A percentile compares a stretch with the other conserved stretches of the same genome.
These are phyloP conservation scores for Hanseniaspora lindneri DNA, from an alignment of 805 yeast species.

Conservation along the genomic window DNA sequence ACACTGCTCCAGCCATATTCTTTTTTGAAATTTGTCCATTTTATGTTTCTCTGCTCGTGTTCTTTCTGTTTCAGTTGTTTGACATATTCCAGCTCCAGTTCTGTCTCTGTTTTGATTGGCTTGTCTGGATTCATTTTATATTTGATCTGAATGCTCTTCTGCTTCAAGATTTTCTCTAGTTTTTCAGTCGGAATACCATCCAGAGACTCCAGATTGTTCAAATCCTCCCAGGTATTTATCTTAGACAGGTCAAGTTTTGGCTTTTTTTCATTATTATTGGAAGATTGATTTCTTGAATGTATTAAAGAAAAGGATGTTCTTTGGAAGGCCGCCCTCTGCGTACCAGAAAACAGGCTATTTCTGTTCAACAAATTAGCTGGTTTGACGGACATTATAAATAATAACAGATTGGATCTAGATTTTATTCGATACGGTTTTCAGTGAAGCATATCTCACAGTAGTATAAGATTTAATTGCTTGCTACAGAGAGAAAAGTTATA, in stretches of 20 bases:
- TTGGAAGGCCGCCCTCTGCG: too few species aligned
- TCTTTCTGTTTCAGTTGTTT: constrained; percentile 21
- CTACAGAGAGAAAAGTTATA: too few species aligned
- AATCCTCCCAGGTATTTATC: constrained; percentile 26
- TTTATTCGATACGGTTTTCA: too few species aligned
- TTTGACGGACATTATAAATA: too few species aligned
- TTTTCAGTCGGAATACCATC: constrained; percentile 29
- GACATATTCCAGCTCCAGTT: constrained; percentile 22
- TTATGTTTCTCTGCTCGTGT: constrained; percentile 17
- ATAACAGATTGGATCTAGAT: too few species aligned
- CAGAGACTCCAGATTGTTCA: constrained; percentile 25
- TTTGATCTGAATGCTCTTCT: constrained; percentile 25
- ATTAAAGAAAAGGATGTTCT: too few species aligned
- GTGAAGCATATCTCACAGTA: too few species aligned
- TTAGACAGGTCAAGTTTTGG: constrained; percentile 6
- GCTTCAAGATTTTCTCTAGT: constrained; percentile 25
- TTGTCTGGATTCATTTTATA: constrained; percentile 8
- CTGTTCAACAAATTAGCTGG: too few species aligned
- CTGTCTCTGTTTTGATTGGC: constrained; percentile 13
- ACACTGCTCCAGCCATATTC: constrained; percentile 10
- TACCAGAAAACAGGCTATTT: too few species aligned
- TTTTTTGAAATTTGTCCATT: constrained; percentile 7
- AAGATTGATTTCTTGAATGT: background rate
- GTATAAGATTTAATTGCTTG: too few species aligned
- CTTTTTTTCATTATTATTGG: background rate